Evolutionary conservation across 371 early-diverging fungal species (phyloP), one percentile per base, ranked within the genome.

Genomic region (Funneliformis caledonium): DNA sequence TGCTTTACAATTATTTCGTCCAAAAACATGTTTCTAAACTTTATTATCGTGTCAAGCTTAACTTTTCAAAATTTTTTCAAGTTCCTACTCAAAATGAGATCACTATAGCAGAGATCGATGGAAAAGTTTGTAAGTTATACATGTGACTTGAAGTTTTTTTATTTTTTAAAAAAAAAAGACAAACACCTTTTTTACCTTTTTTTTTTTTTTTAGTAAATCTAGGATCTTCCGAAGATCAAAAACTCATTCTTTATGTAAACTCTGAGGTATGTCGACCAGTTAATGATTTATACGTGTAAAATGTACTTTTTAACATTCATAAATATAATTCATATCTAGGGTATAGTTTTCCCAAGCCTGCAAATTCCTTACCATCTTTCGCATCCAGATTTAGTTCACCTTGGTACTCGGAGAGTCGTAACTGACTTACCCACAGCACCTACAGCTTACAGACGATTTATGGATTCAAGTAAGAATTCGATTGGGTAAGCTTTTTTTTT

Each of bases 71-170:
- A 31, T 31, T 14, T 14, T 14, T 31, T 69, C 68, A 69, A 69
- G 69, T 43, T 42, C 69, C 69, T n/a, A 69, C 19, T 43, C 19
- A 19, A n/a, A 56, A 16, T 33, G 79, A 79, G 26, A 33, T 79
- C 12, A 70, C 70, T 9, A 33, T 79, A 22, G 79, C 70, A n/a
- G 79, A 79, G 42, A 26, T 79, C 50, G 70, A 79, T 10, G 79
- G 79, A 60, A 37, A 37, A 52, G n/a, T 79, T 26, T 26, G 79
- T 79, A 50, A 56, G 79, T 48, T 50, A 8, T 19, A 9, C 31
- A 43, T 26, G 79, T 33, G n/a, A 0, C 42, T 22, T 26, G 26
- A 26, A 26, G 26, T 26, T 26, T 26, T 26, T 11, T 59, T 68
- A n/a, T 12, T 62, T 10, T 37, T 56, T 11, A 19, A n/a, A 56